Conservation (phyloP, 192 early-diverging fungal genomes). For the Coemansia sp. region DNA sequence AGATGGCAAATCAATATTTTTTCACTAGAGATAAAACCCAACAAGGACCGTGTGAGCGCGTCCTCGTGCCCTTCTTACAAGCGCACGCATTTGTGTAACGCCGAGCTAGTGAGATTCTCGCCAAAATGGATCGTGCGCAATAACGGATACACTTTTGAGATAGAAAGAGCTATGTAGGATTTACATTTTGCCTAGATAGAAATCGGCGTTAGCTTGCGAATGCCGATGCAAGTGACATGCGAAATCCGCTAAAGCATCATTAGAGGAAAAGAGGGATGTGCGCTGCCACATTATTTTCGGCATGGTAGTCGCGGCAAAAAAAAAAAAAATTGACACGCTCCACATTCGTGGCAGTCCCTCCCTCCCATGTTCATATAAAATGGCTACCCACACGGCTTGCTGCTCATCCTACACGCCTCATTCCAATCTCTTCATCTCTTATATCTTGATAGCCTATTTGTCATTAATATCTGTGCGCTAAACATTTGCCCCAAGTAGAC, state of each 20-base stretch:
- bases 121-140: background rate
- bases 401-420: background rate
- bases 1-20: background rate
- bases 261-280: background rate
- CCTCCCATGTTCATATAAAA: background rate
- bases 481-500: background rate
- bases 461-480: background rate
- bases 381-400: background rate
- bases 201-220: conserved; percentile 1
- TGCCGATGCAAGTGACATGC: conserved; percentile 1
- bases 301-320: background rate
- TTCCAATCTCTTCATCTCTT: background rate
- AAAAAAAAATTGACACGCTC: background rate
- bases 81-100: background rate
- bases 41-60: background rate
- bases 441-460: background rate
- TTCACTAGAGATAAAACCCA: background rate
- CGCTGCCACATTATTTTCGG: background rate
- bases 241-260: background rate
- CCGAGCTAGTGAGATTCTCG: background rate
- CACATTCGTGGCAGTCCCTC: background rate
- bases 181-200: background rate
- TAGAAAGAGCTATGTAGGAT: background rate
- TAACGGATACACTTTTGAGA: background rate
- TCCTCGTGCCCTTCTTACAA: background rate